A percentile compares a stretch with the other conserved stretches of the same genome.
phyloP scores from a whole-genome alignment of 257 asterid genomes.

The Solanum arcanum region DNA sequence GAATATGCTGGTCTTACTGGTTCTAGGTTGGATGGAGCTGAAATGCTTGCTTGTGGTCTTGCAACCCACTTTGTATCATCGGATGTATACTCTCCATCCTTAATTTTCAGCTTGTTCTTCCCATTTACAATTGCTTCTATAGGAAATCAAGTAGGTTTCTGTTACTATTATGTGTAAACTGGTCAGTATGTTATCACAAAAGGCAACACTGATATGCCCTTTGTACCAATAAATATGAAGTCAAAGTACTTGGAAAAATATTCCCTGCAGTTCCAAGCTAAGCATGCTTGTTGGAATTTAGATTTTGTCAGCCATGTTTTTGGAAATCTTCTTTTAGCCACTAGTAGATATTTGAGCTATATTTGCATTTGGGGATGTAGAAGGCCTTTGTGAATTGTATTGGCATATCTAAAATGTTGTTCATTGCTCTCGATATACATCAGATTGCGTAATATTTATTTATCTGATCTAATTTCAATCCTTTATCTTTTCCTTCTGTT shows the following conservation, averaged over 20 bases:
- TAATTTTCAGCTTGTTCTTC: background rate
- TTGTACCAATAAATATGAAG: background rate
- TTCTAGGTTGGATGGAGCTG: constrained; percentile 74
- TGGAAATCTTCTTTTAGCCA: background rate
- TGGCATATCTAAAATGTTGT: background rate
- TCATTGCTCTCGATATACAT: background rate
- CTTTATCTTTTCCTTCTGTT: background rate
- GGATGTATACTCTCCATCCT: constrained; percentile 25
- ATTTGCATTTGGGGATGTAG: background rate
- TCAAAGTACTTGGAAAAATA: too few species aligned
- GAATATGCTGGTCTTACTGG: constrained; percentile 83
- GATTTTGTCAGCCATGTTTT: background rate
- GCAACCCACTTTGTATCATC: constrained; percentile 79
- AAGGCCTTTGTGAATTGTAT: background rate
- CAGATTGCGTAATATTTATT: background rate
- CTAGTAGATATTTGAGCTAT: background rate
- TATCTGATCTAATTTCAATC: background rate
- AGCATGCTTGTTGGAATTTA: background rate
- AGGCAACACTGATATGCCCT: too few species aligned
- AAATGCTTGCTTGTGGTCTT: constrained; percentile 83
- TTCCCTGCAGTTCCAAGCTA: background rate
- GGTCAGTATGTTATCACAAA: too few species aligned
- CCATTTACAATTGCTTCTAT: too few species aligned
- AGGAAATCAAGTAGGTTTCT: too few species aligned
- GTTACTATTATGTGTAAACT: too few species aligned